Conservation (phyloP, 225 moss, liverwort and hornwort genomes). For the Takakia lepidozioides region DNA sequence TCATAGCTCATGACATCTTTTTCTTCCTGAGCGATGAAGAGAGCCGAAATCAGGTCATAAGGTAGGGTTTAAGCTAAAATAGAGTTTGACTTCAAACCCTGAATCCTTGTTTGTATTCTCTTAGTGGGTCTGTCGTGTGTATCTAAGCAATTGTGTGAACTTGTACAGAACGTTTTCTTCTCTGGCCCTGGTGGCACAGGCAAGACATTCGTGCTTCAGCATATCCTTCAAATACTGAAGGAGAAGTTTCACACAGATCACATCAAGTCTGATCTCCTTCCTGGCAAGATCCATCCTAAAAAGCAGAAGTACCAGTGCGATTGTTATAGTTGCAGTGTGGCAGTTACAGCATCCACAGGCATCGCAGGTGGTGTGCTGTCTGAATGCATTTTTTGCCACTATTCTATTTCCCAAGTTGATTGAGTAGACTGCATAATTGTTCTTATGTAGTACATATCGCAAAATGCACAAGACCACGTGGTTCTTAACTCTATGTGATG, state of each 20-base stretch:
- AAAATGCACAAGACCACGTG: too few relatives aligned
- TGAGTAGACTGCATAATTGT: too few relatives aligned
- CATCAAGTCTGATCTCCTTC: conserved; percentile 6
- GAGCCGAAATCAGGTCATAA: conserved; percentile 33
- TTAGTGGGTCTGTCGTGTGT: not conserved
- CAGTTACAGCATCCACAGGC: conserved; percentile 69
- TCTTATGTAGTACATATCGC: too few relatives aligned
- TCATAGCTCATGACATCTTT: too few relatives aligned
- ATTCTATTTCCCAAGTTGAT: too few relatives aligned
- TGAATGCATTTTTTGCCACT: too few relatives aligned
- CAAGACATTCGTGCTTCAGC: conserved; percentile 51
- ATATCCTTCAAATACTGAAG: conserved; percentile 34
- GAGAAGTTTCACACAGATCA: conserved; percentile 17
- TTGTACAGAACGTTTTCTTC: conserved; percentile 65
- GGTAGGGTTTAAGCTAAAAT: not conserved
- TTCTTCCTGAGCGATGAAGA: too few relatives aligned
- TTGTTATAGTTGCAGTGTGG: conserved; percentile 65
- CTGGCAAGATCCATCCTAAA: too few relatives aligned
- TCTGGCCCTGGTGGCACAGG: conserved; percentile 78
- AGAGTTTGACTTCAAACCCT: not conserved
- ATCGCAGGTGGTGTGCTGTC: conserved; percentile 81
- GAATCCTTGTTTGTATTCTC: not conserved
- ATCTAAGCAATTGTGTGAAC: not conserved
- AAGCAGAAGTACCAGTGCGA: conserved; percentile 17
- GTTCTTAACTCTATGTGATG: too few relatives aligned